Percentiles rank a stretch among this genome's conserved stretches.
Conservation (phyloP, 768 basidiomycete genomes). For the Boletus coccyginus region DNA sequence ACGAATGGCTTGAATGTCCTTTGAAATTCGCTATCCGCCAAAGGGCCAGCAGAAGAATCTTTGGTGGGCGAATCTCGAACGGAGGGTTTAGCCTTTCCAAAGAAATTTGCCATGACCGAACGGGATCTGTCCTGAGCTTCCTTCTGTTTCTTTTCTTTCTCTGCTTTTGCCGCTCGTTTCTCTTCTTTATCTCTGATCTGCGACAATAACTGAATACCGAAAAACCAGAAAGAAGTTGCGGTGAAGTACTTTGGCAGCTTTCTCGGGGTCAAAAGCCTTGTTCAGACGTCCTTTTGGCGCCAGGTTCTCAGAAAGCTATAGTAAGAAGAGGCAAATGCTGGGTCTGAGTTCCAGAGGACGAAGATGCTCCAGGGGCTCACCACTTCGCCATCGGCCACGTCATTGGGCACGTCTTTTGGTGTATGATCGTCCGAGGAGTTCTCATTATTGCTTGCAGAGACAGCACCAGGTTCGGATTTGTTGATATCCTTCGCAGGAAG, state of each 20-base stretch:
- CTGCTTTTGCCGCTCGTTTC: constrained; percentile 64
- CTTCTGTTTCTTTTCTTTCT: constrained; percentile 69
- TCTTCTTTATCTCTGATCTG: constrained; percentile 71
- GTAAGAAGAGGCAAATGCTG: background rate
- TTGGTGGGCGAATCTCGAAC: constrained; percentile 22
- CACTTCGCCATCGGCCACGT: constrained; percentile 40
- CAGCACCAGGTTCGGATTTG: constrained; percentile 15
- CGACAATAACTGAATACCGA: background rate
- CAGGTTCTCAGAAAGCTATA: constrained; percentile 25
- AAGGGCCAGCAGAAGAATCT: constrained; percentile 30
- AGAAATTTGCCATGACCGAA: constrained; percentile 76
- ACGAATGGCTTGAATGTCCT: constrained; percentile 77
- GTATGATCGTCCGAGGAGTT: constrained; percentile 24
- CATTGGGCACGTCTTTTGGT: constrained; percentile 26
- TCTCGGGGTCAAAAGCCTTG: constrained; percentile 55
- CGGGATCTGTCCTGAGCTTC: constrained; percentile 72
- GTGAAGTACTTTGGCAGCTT: constrained; percentile 31
- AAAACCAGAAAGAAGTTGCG: background rate
- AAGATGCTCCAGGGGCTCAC: constrained; percentile 22
- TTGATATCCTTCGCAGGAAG: constrained; percentile 35
- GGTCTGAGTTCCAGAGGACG: background rate
- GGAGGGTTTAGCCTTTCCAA: constrained; percentile 56
- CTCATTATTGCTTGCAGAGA: background rate
- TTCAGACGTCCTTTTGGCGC: constrained; percentile 41
- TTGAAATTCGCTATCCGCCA: constrained; percentile 62